phyloP scores from a whole-genome alignment of 2,329 filamentous ascomycete genomes.

The Alternaria brassicae region DNA sequence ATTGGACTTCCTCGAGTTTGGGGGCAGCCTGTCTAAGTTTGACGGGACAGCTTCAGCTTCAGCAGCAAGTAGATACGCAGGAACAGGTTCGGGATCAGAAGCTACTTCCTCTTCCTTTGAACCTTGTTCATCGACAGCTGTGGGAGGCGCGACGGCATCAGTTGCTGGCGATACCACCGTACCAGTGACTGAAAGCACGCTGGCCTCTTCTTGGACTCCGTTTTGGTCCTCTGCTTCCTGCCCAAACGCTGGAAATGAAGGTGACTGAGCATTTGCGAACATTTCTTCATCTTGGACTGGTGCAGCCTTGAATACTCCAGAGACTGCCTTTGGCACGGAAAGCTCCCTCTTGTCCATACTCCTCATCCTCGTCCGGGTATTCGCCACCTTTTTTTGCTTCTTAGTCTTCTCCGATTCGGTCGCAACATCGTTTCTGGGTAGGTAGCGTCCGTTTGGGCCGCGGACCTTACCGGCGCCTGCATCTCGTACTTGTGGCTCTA shows the following conservation, averaged over 20 bases:
- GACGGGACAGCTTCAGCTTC: slow-evolving; percentile 28
- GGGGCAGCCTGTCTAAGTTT: slow-evolving; percentile 31
- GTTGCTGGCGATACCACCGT: background rate
- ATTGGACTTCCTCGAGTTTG: slow-evolving; percentile 10
- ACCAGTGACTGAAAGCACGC: background rate
- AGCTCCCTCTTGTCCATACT: background rate
- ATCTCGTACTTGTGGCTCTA: slow-evolving; percentile 11
- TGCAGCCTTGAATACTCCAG: background rate
- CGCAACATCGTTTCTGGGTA: slow-evolving; percentile 9
- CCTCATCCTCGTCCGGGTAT: background rate
- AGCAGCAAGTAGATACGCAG: slow-evolving; percentile 24
- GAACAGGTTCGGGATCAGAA: background rate
- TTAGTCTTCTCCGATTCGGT: slow-evolving; percentile 6
- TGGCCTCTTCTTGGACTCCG: background rate
- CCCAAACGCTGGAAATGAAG: background rate
- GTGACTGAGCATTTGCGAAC: background rate
- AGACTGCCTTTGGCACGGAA: background rate
- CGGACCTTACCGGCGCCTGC: slow-evolving; percentile 23
- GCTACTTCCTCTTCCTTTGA: background rate
- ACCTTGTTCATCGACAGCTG: background rate
- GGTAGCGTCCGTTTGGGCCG: slow-evolving; percentile 26
- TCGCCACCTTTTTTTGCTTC: background rate
- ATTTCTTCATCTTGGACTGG: background rate
- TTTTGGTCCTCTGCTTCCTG: background rate
- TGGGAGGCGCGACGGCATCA: background rate